Evolutionary conservation across 2,329 filamentous ascomycete species (phyloP).

Genomic region (Colletotrichum shisoi): DNA sequence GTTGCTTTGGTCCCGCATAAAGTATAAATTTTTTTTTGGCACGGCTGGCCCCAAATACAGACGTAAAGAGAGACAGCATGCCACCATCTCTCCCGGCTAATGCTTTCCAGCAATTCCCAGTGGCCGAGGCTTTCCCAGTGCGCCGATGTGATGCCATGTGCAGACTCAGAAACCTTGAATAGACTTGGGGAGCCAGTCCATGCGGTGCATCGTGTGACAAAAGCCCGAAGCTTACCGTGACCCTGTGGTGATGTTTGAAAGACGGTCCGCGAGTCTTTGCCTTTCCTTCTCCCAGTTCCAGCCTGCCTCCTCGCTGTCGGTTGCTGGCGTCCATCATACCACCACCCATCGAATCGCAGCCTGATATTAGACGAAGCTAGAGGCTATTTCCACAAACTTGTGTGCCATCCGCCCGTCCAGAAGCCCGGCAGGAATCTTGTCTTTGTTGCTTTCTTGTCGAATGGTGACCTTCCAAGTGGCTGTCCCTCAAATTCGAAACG

Average conservation of each 20-base stretch:
- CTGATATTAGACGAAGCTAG: constrained; percentile 27
- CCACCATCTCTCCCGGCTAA: not conserved
- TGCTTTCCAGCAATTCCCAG: not conserved
- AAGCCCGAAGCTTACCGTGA: constrained; percentile 13
- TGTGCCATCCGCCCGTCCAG: constrained; percentile 13
- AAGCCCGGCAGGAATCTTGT: constrained; percentile 7
- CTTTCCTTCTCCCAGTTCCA: constrained; percentile 5
- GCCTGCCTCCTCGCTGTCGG: not conserved
- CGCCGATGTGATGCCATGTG: constrained; percentile 22
- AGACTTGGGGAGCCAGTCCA: constrained; percentile 1
- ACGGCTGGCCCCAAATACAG: constrained; percentile 21
- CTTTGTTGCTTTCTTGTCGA: constrained; percentile 16
- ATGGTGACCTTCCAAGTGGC: not conserved
- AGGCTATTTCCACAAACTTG: constrained; percentile 6
- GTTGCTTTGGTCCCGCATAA: constrained; percentile 27
- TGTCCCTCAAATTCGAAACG: not conserved
- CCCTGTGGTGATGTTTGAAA: constrained; percentile 3
- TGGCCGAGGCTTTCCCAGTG: not conserved
- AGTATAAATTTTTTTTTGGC: constrained; percentile 5
- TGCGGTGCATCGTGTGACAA: constrained; percentile 18
- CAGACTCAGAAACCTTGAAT: constrained; percentile 24
- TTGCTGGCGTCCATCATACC: constrained; percentile 21
- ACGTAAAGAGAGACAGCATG: not conserved
- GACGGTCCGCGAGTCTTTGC: constrained; percentile 1
- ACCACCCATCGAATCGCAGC: constrained; percentile 22